phyloP scores from a whole-genome alignment of 2,329 filamentous ascomycete species.

The Aspergillus felis region DNA sequence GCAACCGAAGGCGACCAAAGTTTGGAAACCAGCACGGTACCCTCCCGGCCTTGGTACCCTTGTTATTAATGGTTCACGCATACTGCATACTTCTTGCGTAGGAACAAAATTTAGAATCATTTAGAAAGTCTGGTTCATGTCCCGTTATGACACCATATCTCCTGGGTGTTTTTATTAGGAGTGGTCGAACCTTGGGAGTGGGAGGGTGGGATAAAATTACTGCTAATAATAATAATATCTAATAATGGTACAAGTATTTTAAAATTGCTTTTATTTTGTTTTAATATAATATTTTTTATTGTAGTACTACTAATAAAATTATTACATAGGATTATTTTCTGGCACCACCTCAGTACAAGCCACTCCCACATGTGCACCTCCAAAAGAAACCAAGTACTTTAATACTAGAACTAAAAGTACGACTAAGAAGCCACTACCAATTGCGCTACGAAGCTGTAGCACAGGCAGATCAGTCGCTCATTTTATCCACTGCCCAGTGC shows the following conservation, averaged over 20 bases:
- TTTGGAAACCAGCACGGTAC: neutral
- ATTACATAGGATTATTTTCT: neutral
- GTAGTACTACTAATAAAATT: neutral
- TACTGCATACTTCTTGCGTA: too few species aligned
- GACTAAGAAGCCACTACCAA: slow-evolving; percentile 25
- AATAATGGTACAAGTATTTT: slow-evolving; percentile 3
- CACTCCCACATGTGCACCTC: slow-evolving; percentile 5
- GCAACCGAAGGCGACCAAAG: neutral
- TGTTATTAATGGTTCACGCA: neutral
- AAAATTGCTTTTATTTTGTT: slow-evolving; percentile 1
- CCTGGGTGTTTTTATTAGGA: neutral
- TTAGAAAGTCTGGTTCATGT: neutral
- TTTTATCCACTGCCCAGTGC: slow-evolving; percentile 30
- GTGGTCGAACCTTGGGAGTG: neutral
- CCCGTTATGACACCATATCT: neutral
- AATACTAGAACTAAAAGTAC: slow-evolving; percentile 18
- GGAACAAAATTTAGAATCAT: neutral
- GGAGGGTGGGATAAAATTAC: neutral
- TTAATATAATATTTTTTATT: neutral
- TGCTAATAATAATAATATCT: slow-evolving; percentile 4
- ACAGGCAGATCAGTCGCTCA: slow-evolving; percentile 34
- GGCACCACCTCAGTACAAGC: neutral
- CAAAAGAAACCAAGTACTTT: slow-evolving; percentile 5
- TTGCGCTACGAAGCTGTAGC: slow-evolving; percentile 28
- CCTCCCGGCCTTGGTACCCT: too few species aligned